Evolutionary conservation across 441 rosid genomes (phyloP), one percentile per base, ranked within the genome.

Genomic region (Bocquillonia castaneifolia): DNA sequence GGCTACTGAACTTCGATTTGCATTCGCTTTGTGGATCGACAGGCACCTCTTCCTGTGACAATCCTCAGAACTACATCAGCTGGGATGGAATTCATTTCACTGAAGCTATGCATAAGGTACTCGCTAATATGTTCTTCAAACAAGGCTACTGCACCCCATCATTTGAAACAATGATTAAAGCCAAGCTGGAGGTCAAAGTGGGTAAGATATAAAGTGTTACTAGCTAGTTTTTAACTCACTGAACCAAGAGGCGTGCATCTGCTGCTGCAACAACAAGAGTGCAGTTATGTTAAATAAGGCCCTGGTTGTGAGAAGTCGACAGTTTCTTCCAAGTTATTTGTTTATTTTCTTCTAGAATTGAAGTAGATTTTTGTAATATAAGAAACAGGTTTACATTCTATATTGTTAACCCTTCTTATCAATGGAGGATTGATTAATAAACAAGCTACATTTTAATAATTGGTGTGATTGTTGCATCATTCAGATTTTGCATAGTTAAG

Each of bases 81-180:
- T 81, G 85, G 86, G 85, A 85, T 18, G 88, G 88, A 8, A n/a
- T 85, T 63, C 88, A 81, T 73, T 72, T 75, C 65, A 82, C 82
- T 0, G 85, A 81, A 55, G 76, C 81, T 6, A 74, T 82, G 85
- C 22, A 79, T 56, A 22, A 25, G 28, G 54, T 61, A 0, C 4
- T 85, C 8, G 51, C 80, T 7, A 36, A 59, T 9, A 66, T 79
- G 65, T 68, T 85, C 47, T 69, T 85, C 63, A 15, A 64, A 13
- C 31, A 69, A 17, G 84, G 81, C 63, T 82, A 32, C 67, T 54
- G 76, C 47, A 34, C 48, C 13, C 86, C 86, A n/a, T 67, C 82
- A 18, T 79, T 82, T 53, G 34, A 44, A 15, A 51, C 59, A 10
- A 5, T 80, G 52, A 36, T 77, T 45, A 34, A 77, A 47, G 48